Conservation (phyloP, 352 stramenopile species). For the Globisporangium canariense region DNA sequence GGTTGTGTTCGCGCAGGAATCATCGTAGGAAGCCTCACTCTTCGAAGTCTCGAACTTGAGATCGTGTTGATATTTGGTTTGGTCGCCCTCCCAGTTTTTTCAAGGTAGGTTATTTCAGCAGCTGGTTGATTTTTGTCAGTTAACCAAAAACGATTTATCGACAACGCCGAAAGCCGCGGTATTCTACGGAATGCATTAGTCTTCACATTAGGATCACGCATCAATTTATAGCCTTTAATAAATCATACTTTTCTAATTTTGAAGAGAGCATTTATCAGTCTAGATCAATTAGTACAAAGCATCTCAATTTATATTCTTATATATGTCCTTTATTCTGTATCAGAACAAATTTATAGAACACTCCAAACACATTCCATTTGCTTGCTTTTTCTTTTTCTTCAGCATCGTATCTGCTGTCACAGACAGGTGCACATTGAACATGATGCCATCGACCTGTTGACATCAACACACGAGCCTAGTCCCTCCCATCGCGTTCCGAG, state of each 20-base stretch:
- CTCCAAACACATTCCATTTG: not conserved
- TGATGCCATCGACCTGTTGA: not conserved
- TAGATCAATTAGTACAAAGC: too few species aligned
- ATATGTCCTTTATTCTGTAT: too few species aligned
- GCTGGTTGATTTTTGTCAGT: too few species aligned
- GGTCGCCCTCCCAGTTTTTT: not conserved
- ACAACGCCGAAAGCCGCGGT: too few species aligned
- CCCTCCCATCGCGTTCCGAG: not conserved
- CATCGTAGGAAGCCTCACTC: not conserved
- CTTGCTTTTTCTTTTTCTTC: not conserved
- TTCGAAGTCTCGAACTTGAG: not conserved
- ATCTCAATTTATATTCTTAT: too few species aligned
- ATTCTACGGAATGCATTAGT: too few species aligned
- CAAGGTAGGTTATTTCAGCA: not conserved
- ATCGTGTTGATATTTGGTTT: too few species aligned
- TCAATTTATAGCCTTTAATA: too few species aligned
- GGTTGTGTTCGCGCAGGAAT: constrained; percentile 2
- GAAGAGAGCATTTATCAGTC: too few species aligned
- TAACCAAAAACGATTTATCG: too few species aligned
- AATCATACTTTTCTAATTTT: too few species aligned
- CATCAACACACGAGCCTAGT: not conserved
- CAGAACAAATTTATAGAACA: not conserved
- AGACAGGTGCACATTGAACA: not conserved
- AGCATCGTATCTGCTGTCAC: not conserved
- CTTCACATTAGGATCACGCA: too few species aligned